Evolutionary conservation across 176 grass and related monocot species (phyloP).

Genomic region (Aegilops longissima): DNA sequence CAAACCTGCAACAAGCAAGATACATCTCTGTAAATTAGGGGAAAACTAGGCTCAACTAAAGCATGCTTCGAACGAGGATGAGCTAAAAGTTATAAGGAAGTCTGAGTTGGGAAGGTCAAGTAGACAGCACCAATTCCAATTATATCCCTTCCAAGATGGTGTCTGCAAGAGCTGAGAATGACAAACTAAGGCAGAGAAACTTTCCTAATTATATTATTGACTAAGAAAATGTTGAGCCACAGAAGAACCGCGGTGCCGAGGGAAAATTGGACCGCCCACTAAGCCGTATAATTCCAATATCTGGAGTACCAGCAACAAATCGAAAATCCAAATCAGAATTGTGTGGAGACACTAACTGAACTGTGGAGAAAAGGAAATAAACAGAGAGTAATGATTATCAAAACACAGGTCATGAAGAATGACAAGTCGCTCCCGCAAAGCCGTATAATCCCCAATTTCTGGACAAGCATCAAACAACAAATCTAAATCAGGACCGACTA

Average conservation of each 20-base stretch:
- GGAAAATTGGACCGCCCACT: not conserved
- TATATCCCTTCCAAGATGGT: not conserved
- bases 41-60: not conserved
- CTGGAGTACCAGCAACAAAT: slow-evolving; percentile 5
- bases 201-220: not conserved
- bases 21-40: not conserved
- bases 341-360: not conserved
- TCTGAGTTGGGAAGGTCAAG: not conserved
- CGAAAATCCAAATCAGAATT: not conserved
- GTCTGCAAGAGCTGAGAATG: slow-evolving; percentile 3
- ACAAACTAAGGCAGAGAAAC: not conserved
- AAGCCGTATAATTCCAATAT: not conserved
- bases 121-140: not conserved
- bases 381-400: not conserved
- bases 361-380: not conserved
- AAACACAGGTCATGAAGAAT: not conserved
- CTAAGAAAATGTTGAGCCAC: not conserved
- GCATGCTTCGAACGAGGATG: not conserved
- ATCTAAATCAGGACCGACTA: not conserved
- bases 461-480: not conserved
- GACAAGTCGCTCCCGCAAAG: no score
- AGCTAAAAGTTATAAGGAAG: not conserved
- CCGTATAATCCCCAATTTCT: not conserved
- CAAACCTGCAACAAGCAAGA: not conserved
- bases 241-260: not conserved